Evolutionary conservation across 495 filamentous ascomycete genomes (phyloP), one percentile per base, ranked within the genome.

Genomic region (Annulohypoxylon stygium): DNA sequence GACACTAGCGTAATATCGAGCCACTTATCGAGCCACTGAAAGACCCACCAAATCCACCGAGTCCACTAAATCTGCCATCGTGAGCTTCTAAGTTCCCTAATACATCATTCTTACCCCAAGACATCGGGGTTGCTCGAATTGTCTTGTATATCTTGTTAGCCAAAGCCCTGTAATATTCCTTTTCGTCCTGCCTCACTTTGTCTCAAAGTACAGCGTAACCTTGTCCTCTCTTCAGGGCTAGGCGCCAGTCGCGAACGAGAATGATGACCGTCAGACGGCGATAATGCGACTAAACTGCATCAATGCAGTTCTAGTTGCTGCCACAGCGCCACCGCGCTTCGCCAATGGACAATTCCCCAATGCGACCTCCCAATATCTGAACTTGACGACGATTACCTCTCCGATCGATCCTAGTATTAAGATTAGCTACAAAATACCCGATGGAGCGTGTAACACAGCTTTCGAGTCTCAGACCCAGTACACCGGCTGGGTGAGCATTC

Each of bases 351-450:
- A 72, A 26, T 72, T 58, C 11, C 57, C 69, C 1, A 67, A 62
- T 58, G 37, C 59, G n/a, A 30, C 63, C 0, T 63, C 53, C 57
- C 37, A 51, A 1, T n/a, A 39, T 6, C 51, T 67, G 37, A 82
- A 88, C 69, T 47, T 86, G 53, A 88, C 81, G 14, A 85, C 85
- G 7, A 82, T 91, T 51, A 71, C 77, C 36, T 90, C 89, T 14
- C 87, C 88, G 9, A 81, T 88, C 55, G 83, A 90, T 76, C 79
- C 81, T 6, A 85, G 86, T 65, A 87, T 91, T 73, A 88, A 85
- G 57, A 87, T 90, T 58, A 82, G 83, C 50, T 91, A 89, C 82
- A 90, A 89, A 67, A 78, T 83, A 2, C 81, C 84, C 0, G 63
- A 82, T n/a, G 87, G 86, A 45, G 82, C 83, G 41, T 91, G 89